phyloP scores from a whole-genome alignment of 2,329 filamentous ascomycete species.

The Chrysoporthe deuterocubensis region DNA sequence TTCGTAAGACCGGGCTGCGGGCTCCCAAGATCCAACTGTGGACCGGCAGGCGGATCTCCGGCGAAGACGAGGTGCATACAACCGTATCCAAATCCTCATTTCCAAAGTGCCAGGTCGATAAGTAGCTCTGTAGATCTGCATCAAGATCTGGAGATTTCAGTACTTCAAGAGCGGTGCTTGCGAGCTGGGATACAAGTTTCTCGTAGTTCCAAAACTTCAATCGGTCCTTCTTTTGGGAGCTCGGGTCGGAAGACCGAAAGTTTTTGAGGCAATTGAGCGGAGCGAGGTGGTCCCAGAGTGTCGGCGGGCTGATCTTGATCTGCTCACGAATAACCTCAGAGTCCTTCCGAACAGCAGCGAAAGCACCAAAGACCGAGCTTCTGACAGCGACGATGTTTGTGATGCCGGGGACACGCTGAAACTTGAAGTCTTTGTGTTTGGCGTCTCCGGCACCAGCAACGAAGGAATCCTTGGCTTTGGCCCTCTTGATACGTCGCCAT shows the following conservation, averaged over 20 bases:
- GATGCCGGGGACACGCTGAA: constrained; percentile 85
- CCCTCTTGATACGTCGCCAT: constrained; percentile 84
- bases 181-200: constrained; percentile 57
- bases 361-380: constrained; percentile 88
- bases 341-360: constrained; percentile 84
- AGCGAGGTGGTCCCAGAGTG: constrained; percentile 74
- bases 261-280: constrained; percentile 70
- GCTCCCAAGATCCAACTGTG: constrained; percentile 81
- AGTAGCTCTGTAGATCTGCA: constrained; percentile 58
- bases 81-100: constrained; percentile 49
- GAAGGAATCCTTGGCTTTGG: constrained; percentile 74
- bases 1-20: constrained; percentile 71
- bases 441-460: constrained; percentile 53
- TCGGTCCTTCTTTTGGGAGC: constrained; percentile 41
- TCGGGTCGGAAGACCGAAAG: constrained; percentile 53
- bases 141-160: constrained; percentile 70
- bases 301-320: constrained; percentile 68
- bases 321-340: constrained; percentile 77
- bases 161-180: constrained; percentile 54
- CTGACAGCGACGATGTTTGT: constrained; percentile 83
- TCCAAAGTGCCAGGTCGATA: constrained; percentile 45
- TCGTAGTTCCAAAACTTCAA: constrained; percentile 47
- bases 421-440: constrained; percentile 90
- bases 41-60: constrained; percentile 74
- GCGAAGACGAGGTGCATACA: constrained; percentile 62